These are phyloP conservation scores for Kazachstania viticola DNA, from an alignment of 805 yeast genomes.

Conservation along the genomic window DNA sequence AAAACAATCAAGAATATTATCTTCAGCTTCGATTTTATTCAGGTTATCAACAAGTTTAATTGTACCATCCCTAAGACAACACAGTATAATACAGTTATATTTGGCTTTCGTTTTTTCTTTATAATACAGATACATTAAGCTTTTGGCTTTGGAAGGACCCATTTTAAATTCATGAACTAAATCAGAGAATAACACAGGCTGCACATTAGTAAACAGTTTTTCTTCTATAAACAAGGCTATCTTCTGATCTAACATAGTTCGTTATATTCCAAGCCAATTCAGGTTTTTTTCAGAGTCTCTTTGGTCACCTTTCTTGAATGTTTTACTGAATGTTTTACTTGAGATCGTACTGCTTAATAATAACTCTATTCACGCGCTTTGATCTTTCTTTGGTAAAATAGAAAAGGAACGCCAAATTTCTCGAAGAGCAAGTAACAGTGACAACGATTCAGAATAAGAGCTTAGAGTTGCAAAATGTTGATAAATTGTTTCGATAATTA, in stretches of 20 bases:
- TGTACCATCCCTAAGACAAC: constrained; percentile 11
- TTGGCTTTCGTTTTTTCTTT: constrained; percentile 11
- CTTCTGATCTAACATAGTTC: not conserved
- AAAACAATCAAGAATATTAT: constrained; percentile 18
- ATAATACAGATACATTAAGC: constrained; percentile 21
- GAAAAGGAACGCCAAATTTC: too few relatives aligned
- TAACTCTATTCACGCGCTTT: too few relatives aligned
- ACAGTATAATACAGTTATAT: constrained; percentile 20
- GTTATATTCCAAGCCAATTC: too few relatives aligned
- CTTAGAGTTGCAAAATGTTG: too few relatives aligned
- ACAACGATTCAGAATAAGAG: too few relatives aligned
- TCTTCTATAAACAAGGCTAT: constrained; percentile 11
- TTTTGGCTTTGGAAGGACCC: constrained; percentile 20
- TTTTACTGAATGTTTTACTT: not conserved
- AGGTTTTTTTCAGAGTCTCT: not conserved
- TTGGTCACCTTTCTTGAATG: not conserved
- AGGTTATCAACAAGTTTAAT: constrained; percentile 17
- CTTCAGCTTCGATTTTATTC: constrained; percentile 7
- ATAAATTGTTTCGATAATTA: too few relatives aligned
- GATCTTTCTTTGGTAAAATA: too few relatives aligned
- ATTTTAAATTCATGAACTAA: constrained; percentile 14
- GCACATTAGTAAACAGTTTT: constrained; percentile 15
- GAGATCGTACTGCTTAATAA: too few relatives aligned
- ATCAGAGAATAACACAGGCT: constrained; percentile 23
- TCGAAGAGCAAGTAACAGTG: too few relatives aligned